These are phyloP conservation scores for Phylloporus sp. DNA, from an alignment of 768 basidiomycete genomes.

Conservation along the genomic window DNA sequence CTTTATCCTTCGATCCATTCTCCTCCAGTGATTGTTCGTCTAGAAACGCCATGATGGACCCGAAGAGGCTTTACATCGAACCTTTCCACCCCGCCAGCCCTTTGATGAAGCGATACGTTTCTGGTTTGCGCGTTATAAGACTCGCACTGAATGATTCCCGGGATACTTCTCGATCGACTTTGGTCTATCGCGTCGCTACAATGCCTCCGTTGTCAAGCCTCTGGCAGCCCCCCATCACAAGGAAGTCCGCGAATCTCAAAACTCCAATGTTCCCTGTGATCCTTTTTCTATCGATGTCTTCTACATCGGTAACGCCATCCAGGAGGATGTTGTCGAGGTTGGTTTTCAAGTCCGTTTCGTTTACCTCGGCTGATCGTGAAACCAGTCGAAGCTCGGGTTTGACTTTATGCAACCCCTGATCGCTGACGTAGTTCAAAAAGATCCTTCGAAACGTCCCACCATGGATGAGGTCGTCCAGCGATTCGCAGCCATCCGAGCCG, in stretches of 20 bases:
- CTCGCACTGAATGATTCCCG: constrained; percentile 15
- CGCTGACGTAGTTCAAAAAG: not conserved
- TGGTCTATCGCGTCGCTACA: too few species aligned
- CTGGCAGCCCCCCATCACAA: too few species aligned
- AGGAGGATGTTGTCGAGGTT: constrained; percentile 23
- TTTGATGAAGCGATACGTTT: constrained; percentile 16
- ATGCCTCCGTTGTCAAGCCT: too few species aligned
- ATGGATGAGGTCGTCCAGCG: not conserved
- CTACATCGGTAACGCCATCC: constrained; percentile 37
- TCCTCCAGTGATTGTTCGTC: constrained; percentile 23
- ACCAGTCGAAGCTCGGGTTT: not conserved
- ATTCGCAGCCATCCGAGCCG: not conserved
- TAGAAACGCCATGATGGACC: constrained; percentile 35
- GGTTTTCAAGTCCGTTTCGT: not conserved
- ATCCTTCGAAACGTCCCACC: not conserved
- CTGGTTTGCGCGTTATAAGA: too few species aligned
- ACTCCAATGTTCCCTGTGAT: constrained; percentile 19
- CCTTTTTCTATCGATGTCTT: constrained; percentile 43
- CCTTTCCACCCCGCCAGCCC: constrained; percentile 24
- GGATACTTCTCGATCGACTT: constrained; percentile 24
- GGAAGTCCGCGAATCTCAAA: constrained; percentile 38
- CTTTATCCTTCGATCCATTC: not conserved
- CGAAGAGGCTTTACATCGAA: constrained; percentile 20
- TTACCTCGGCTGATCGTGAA: not conserved
- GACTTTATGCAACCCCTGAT: not conserved